A percentile compares a stretch with the other conserved stretches of the same genome.
These are phyloP conservation scores for Monilinia vaccinii-corymbosi DNA, from an alignment of 2,329 filamentous ascomycete genomes.

Conservation along the genomic window DNA sequence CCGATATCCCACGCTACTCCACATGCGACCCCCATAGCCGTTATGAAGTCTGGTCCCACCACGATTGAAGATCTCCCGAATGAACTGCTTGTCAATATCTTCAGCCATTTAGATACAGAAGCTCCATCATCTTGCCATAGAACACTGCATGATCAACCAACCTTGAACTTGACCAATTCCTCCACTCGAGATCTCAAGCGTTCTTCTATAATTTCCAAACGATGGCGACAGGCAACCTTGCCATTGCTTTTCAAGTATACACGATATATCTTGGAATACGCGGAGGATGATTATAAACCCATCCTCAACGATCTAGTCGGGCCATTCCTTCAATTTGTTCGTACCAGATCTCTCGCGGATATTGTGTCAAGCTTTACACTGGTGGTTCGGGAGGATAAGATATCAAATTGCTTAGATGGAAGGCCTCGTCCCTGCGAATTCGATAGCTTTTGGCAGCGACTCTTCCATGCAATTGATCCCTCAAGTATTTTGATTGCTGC, in stretches of 20 bases:
- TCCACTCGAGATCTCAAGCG: constrained; percentile 42
- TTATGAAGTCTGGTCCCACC: background rate
- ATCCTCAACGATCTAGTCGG: constrained; percentile 16
- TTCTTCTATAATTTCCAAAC: constrained; percentile 42
- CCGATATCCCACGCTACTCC: background rate
- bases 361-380: constrained; percentile 41
- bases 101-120: constrained; percentile 42
- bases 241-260: constrained; percentile 50
- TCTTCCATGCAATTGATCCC: constrained; percentile 47
- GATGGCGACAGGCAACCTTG: constrained; percentile 43
- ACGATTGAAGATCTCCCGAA: constrained; percentile 40
- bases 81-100: constrained; percentile 50
- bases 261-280: constrained; percentile 30
- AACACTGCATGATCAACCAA: constrained; percentile 41
- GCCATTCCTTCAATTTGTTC: constrained; percentile 32
- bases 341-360: constrained; percentile 25
- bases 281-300: constrained; percentile 7
- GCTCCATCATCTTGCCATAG: constrained; percentile 39
- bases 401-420: constrained; percentile 13
- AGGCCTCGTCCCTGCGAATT: constrained; percentile 10
- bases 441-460: constrained; percentile 41
- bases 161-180: constrained; percentile 34
- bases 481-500: constrained; percentile 47
- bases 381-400: constrained; percentile 28
- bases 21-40: background rate